phyloP scores from a whole-genome alignment of 1,139 yeast genomes.

The Yamadazyma oceani region DNA sequence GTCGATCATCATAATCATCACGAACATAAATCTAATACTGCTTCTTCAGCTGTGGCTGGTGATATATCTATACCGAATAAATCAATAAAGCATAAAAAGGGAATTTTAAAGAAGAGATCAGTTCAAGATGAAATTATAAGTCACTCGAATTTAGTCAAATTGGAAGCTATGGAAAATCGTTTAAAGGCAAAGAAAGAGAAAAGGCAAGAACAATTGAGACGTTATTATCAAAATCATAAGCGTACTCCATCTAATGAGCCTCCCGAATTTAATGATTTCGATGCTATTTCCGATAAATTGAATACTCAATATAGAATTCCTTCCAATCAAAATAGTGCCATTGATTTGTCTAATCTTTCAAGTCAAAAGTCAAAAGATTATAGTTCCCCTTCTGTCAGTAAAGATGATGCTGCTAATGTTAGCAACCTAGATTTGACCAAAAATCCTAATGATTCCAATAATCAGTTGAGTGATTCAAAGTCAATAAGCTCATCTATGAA shows the following conservation, averaged over 20 bases:
- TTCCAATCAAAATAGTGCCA: slow-evolving; percentile 18
- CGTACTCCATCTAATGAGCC: slow-evolving; percentile 22
- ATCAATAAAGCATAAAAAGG: slow-evolving; percentile 47
- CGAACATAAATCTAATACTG: slow-evolving; percentile 27
- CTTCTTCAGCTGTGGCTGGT: slow-evolving; percentile 48
- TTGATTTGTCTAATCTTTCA: slow-evolving; percentile 13
- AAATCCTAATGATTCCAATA: slow-evolving; percentile 1
- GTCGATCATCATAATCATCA: slow-evolving; percentile 18
- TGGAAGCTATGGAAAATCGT: slow-evolving; percentile 44
- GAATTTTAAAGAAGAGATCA: slow-evolving; percentile 79
- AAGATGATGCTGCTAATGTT: slow-evolving; percentile 1
- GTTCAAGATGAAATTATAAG: slow-evolving; percentile 72
- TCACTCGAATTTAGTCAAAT: slow-evolving; percentile 51
- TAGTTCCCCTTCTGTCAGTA: slow-evolving; percentile 4
- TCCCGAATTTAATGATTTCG: slow-evolving; percentile 55
- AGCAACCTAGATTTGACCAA: slow-evolving; percentile 1
- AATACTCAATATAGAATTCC: slow-evolving; percentile 52
- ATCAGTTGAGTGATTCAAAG: slow-evolving; percentile 6
- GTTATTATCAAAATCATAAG: slow-evolving; percentile 20
- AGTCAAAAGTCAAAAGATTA: slow-evolving; percentile 7
- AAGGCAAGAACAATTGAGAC: slow-evolving; percentile 17
- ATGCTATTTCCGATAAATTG: slow-evolving; percentile 57
- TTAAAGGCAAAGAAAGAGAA: slow-evolving; percentile 28
- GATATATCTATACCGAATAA: slow-evolving; percentile 37
- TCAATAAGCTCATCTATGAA: slow-evolving; percentile 14